These are phyloP conservation scores for Botryotinia globosa DNA, from an alignment of 2,329 filamentous ascomycete genomes.

Conservation along the genomic window DNA sequence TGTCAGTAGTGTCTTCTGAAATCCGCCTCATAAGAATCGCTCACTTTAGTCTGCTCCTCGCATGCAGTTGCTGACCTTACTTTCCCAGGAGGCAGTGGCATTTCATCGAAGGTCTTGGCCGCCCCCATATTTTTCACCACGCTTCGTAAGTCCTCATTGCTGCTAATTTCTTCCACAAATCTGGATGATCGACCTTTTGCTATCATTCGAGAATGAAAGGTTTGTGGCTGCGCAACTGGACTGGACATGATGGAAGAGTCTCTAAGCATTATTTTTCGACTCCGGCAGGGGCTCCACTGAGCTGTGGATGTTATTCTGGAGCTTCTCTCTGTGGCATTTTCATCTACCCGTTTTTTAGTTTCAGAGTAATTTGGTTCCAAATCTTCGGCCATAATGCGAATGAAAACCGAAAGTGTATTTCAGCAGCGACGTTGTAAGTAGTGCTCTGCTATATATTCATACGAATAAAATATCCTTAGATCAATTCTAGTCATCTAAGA, in stretches of 20 bases:
- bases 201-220: not conserved
- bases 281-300: not conserved
- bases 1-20: not conserved
- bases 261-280: not conserved
- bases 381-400: not conserved
- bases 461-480: too few relatives aligned
- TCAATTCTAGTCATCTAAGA: not conserved
- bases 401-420: not conserved
- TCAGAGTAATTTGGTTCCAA: not conserved
- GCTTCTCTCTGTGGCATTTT: not conserved
- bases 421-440: too few relatives aligned
- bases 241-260: not conserved
- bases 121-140: not conserved
- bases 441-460: not conserved
- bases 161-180: not conserved
- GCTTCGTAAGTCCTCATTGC: not conserved
- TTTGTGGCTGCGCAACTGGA: not conserved
- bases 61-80: not conserved
- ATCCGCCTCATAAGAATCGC: too few relatives aligned
- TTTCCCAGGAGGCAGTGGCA: not conserved
- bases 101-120: not conserved
- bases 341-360: fast-evolving
- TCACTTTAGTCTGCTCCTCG: not conserved
- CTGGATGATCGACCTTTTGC: not conserved
- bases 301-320: not conserved